phyloP scores from a whole-genome alignment of 2,329 filamentous ascomycete genomes.

The Arthrobotrys sinensis region DNA sequence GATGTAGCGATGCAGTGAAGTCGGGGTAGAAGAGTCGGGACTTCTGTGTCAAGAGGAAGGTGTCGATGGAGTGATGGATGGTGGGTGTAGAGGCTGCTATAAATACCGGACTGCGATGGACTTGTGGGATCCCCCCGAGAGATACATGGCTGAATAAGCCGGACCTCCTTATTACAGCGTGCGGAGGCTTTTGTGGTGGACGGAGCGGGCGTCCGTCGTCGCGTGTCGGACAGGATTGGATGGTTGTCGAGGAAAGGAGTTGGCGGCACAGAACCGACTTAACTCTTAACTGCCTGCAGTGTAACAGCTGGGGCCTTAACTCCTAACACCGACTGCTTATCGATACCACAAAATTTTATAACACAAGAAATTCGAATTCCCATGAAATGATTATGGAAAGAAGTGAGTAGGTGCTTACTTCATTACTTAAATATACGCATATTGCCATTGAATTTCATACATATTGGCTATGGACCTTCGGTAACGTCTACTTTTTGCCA shows the following conservation, averaged over 20 bases:
- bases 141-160: constrained; percentile 26
- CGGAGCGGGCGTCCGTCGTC: neutral
- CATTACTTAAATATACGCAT: too few relatives aligned
- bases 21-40: neutral
- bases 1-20: neutral
- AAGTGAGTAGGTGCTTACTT: too few relatives aligned
- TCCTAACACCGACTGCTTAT: constrained; percentile 13
- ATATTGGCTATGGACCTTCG: too few relatives aligned
- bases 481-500: too few relatives aligned
- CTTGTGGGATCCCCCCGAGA: constrained; percentile 1
- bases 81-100: neutral
- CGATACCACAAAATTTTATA: constrained; percentile 3
- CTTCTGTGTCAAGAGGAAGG: neutral
- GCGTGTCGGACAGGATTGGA: neutral
- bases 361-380: neutral
- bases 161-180: neutral
- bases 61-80: neutral
- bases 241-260: neutral
- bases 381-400: too few relatives aligned
- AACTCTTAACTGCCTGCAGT: neutral
- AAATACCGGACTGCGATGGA: neutral
- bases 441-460: too few relatives aligned
- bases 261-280: neutral
- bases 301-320: neutral
- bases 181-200: neutral